Evolutionary conservation across 2,329 filamentous ascomycete species (phyloP), one percentile per base, ranked within the genome.

Genomic region (Colletotrichum sp.): DNA sequence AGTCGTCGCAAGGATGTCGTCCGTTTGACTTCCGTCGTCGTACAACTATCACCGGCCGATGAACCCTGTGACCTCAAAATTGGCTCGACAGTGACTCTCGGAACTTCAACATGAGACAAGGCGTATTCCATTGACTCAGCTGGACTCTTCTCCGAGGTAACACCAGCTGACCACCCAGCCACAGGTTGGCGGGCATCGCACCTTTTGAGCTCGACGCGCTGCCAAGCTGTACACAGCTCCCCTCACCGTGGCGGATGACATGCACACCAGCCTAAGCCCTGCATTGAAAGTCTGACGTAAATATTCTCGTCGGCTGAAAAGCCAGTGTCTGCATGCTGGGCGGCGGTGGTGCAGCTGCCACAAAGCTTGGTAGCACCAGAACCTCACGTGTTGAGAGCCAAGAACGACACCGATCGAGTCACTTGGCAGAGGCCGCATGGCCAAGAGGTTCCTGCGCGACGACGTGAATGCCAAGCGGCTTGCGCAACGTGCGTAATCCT

Each of bases 311-410:
- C 2, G n/a, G 6, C 44, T 52, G 44, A 25, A 52, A 52, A 52
- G 44, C 11, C 11, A 22, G 6, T 52, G 44, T 52, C 44, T 25
- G 11, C 44, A 11, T 25, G 13, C 44, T 25, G n/a, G 44, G n/a
- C n/a, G 44, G n/a, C 13, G 11, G 44, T 52, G 44, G 44, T 52
- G 44, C 29, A 29, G 30, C 52, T 71, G 75, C 71, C 75, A 75
- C 71, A 75, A 77, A 75, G 71, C 75, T 77, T 77, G 71, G 75
- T 77, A 75, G 59, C n/a, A 11, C 44, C 34, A 59, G 13, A 55
- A 29, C 8, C 27, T 25, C 44, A 9, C 39, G 11, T 29, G n/a
- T 22, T 25, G 25, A 59, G 44, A 22, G 61, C 22, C 22, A 59
- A 59, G 25, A 59, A 27, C n/a, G 29, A 25, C 36, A 44, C 55